A percentile compares a stretch with the other conserved stretches of the same genome.
These are phyloP conservation scores for Geum urbanum DNA, from an alignment of 306 rosid genomes.

Conservation along the genomic window DNA sequence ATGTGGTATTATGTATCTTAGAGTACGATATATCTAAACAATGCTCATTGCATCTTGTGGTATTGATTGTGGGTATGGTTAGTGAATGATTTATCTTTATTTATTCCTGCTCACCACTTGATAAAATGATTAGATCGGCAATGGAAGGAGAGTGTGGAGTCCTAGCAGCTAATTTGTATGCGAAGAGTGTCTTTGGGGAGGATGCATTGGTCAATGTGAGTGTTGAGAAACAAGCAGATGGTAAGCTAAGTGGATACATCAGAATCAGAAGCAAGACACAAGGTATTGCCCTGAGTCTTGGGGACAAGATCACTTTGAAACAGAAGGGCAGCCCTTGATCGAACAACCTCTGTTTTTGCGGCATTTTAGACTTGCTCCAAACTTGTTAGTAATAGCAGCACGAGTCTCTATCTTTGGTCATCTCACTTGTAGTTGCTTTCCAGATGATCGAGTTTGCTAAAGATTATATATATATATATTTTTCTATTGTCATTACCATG, in stretches of 20 bases:
- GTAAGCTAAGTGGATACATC: constrained; percentile 89
- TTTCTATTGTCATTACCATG: constrained; percentile 42
- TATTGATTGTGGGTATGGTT: neutral
- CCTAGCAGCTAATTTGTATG: constrained; percentile 90
- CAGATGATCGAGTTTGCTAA: neutral
- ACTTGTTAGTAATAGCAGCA: neutral
- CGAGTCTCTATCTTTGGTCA: neutral
- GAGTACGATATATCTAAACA: neutral
- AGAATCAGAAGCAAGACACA: constrained; percentile 99
- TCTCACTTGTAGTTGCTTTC: neutral
- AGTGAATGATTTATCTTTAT: constrained; percentile 18
- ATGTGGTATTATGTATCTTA: neutral
- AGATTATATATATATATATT: neutral
- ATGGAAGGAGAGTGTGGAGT: constrained; percentile 97
- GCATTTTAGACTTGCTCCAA: constrained; percentile 4
- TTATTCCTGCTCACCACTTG: constrained; percentile 18
- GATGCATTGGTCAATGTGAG: constrained; percentile 96
- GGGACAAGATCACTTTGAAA: constrained; percentile 97
- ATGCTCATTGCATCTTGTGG: neutral
- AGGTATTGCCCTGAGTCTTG: constrained; percentile 97
- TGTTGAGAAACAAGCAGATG: constrained; percentile 82
- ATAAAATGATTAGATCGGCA: constrained; percentile 59
- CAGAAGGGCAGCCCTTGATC: constrained; percentile 78
- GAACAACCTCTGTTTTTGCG: constrained; percentile 8
- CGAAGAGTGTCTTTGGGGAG: constrained; percentile 97